phyloP scores from a whole-genome alignment of 805 yeast genomes.

The Sugiyamaella floridensis region DNA sequence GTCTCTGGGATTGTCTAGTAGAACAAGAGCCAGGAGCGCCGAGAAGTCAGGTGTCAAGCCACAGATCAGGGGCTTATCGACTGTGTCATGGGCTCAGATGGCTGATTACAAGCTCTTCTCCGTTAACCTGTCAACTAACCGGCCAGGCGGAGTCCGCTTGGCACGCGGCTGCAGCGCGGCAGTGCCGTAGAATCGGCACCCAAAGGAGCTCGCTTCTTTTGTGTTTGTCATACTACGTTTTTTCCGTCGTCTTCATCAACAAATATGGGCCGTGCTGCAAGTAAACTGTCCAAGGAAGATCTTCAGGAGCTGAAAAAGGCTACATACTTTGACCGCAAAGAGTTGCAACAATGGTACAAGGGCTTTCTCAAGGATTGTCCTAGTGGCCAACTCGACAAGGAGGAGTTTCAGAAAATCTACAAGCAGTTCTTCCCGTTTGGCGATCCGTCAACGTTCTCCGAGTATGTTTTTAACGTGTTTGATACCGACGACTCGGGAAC shows the following conservation, averaged over 20 bases:
- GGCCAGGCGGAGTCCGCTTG: no score
- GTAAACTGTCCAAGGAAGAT: slow-evolving; percentile 87
- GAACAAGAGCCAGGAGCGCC: no score
- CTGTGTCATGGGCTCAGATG: no score
- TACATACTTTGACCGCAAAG: slow-evolving; percentile 88
- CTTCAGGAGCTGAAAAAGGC: slow-evolving; percentile 71
- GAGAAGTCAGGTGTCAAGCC: no score
- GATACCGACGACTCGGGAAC: slow-evolving; percentile 74
- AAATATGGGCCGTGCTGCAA: slow-evolving; percentile 88
- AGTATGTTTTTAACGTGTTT: slow-evolving; percentile 79
- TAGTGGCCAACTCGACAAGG: slow-evolving; percentile 74
- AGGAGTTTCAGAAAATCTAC: slow-evolving; percentile 85
- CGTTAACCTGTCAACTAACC: no score
- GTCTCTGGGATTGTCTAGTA: no score
- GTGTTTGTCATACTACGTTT: not conserved
- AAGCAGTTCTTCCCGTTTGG: slow-evolving; percentile 98
- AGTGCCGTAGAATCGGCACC: no score
- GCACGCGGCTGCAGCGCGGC: no score
- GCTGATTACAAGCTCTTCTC: no score
- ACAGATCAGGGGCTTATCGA: no score
- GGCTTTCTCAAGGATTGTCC: slow-evolving; percentile 95
- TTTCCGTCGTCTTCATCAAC: not conserved
- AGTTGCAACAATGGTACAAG: slow-evolving; percentile 96
- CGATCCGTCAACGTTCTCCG: slow-evolving; percentile 87
- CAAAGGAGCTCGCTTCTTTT: not conserved